Evolutionary conservation across 2,329 filamentous ascomycete genomes (phyloP), one percentile per base, ranked within the genome.

Genomic region (Colletotrichum sp.): DNA sequence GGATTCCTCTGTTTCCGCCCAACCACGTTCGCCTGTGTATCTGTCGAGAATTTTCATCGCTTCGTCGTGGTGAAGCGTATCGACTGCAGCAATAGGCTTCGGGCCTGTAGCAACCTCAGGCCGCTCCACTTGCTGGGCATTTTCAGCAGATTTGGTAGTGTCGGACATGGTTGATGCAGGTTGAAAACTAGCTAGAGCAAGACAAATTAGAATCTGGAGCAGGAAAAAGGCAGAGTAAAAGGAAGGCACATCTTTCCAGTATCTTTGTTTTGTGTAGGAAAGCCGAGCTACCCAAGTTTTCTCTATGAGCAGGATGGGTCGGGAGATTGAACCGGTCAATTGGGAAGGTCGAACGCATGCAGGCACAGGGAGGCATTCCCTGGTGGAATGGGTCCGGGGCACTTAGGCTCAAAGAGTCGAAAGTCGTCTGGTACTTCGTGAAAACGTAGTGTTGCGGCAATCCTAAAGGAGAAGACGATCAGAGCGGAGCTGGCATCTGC

Each of bases 1-100:
- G 64, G 85, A 85, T 77, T 88, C 86, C 74, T 88, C 87, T 13
- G 80, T 77, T 0, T 83, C 79, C 0, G 83, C 84, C 87, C 88
- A 90, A 4, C 76, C 78, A 66, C 82, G 77, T 9, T 87, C 84
- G 5, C 87, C 87, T 7, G 80, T 76, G 74, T 88, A 89, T 34
- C 78, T 79, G 24, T 80, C 81, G 16, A 89, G 77, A 10, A 88
- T 83, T 68, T 83, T 84, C 59, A 86, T 74, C 24, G 85, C 85
- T 73, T 86, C 83, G 74, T 86, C 85, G 55, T 81, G 79, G 75
- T 85, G 82, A 16, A 84, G 63, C 7, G 83, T 85, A 73, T 85
- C 82, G 66, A 83, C 73, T 43, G 63, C 21, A 8, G 55, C 32
- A 30, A 28, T 34, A 9, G 58, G 58, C 64, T 73, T 71, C 32